Percentiles rank a stretch among this genome's conserved stretches.
These are phyloP conservation scores for Amanita rimosa DNA, from an alignment of 768 basidiomycete genomes.

Conservation along the genomic window DNA sequence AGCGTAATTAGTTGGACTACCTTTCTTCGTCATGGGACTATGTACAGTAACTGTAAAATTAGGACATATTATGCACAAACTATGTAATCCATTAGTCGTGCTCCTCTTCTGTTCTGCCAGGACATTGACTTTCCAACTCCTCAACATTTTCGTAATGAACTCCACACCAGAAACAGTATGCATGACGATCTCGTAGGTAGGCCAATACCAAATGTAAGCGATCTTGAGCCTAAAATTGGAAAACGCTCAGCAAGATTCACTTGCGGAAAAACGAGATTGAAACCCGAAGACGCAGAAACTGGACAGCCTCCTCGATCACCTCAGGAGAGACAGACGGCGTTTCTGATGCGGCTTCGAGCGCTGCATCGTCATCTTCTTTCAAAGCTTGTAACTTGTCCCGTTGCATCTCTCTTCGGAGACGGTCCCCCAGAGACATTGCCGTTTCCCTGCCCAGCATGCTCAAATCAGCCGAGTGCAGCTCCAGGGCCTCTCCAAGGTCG, in stretches of 20 bases:
- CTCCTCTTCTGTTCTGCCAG: conserved; percentile 64
- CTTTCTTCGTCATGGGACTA: not conserved
- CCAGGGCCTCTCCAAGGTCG: conserved; percentile 49
- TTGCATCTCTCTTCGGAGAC: conserved; percentile 66
- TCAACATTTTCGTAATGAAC: conserved; percentile 52
- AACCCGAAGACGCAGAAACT: conserved; percentile 60
- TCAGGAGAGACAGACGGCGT: conserved; percentile 37
- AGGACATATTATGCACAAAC: not conserved
- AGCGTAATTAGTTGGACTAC: not conserved
- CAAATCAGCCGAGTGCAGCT: conserved; percentile 21
- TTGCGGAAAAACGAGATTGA: conserved; percentile 5
- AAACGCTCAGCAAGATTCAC: conserved; percentile 1
- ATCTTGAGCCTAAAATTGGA: conserved; percentile 46
- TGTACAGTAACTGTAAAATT: conserved; percentile 1
- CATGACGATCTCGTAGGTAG: conserved; percentile 62
- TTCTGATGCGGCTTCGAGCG: conserved; percentile 12
- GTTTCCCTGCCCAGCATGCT: conserved; percentile 14
- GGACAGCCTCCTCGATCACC: conserved; percentile 51
- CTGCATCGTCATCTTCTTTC: conserved; percentile 21
- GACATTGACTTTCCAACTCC: conserved; percentile 57
- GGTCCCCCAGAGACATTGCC: conserved; percentile 29
- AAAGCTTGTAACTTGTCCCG: conserved; percentile 57
- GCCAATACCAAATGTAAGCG: conserved; percentile 55
- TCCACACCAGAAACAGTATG: conserved; percentile 89
- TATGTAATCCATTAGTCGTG: conserved; percentile 46